phyloP scores from a whole-genome alignment of 495 filamentous ascomycete species.

The Pyrenopolyporus hunteri region DNA sequence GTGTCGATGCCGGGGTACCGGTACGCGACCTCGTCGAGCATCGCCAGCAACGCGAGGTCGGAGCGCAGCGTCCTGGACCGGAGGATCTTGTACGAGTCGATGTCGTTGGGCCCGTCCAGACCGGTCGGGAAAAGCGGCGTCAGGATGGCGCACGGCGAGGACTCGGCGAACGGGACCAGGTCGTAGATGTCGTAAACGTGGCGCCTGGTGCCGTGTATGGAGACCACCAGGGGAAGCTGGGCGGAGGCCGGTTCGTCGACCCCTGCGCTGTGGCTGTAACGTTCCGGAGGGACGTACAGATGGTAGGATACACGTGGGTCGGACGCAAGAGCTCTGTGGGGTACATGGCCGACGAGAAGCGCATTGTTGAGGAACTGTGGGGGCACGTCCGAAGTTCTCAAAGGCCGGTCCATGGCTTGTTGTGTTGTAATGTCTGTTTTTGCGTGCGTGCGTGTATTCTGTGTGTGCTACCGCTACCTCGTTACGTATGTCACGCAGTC shows the following conservation, averaged over 20 bases:
- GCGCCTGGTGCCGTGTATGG: constrained; percentile 37
- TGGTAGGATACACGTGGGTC: constrained; percentile 40
- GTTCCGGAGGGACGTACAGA: constrained; percentile 32
- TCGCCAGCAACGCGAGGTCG: constrained; percentile 32
- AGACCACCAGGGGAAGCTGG: constrained; percentile 37
- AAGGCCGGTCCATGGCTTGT: constrained; percentile 12
- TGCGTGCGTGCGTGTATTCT: neutral
- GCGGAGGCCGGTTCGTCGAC: constrained; percentile 1
- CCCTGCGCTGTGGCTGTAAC: constrained; percentile 24
- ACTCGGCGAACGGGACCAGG: constrained; percentile 33
- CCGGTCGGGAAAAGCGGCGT: constrained; percentile 37
- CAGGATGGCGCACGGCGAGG: constrained; percentile 28
- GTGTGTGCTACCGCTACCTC: too few relatives aligned
- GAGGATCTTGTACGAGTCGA: constrained; percentile 37
- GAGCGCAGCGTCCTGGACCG: constrained; percentile 29
- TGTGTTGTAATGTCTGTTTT: neutral
- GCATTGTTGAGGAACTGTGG: constrained; percentile 27
- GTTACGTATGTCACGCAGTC: constrained; percentile 8
- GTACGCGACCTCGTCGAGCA: constrained; percentile 35
- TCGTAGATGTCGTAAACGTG: constrained; percentile 22
- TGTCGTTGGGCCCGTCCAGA: constrained; percentile 32
- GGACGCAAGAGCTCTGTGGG: constrained; percentile 23
- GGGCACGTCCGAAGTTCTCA: constrained; percentile 31
- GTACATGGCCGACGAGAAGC: constrained; percentile 32
- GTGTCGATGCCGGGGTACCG: constrained; percentile 40